These are phyloP conservation scores for Clarireedia hainanense DNA, from an alignment of 2,329 filamentous ascomycete genomes.

Conservation along the genomic window DNA sequence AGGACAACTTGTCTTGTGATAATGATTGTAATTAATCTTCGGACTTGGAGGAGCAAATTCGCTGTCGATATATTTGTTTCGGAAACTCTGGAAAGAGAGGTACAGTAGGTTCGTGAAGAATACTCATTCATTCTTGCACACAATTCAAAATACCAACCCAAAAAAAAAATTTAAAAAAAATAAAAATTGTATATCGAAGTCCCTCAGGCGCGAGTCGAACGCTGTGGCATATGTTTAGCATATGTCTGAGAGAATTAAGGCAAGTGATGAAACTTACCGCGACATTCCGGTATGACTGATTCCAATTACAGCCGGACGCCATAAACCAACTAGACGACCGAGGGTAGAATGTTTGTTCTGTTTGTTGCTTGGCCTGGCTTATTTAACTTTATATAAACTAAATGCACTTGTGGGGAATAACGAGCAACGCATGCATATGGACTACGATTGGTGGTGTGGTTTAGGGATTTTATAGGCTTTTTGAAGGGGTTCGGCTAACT, in stretches of 20 bases:
- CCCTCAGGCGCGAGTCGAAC: constrained; percentile 11
- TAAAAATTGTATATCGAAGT: not conserved
- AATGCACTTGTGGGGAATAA: not conserved
- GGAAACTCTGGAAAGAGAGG: no score
- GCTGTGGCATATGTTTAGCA: not conserved
- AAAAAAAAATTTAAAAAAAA: not conserved
- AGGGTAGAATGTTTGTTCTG: constrained; percentile 6
- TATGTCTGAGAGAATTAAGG: no score
- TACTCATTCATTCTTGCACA: no score
- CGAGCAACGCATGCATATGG: not conserved
- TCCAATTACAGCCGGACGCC: constrained; percentile 10
- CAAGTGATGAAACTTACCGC: not conserved
- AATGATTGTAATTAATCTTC: no score
- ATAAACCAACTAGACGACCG: constrained; percentile 12
- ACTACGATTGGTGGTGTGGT: not conserved
- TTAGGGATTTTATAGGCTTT: not conserved
- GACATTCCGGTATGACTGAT: constrained; percentile 1
- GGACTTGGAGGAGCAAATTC: no score
- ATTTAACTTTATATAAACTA: not conserved
- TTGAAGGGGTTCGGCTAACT: not conserved
- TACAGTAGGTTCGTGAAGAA: no score
- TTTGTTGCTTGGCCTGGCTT: rapidly evolving
- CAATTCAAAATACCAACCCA: not conserved
- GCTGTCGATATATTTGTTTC: no score
- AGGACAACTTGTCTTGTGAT: no score